Conservation (phyloP, 2,329 filamentous ascomycete species). For the Westerdykella ornata region DNA sequence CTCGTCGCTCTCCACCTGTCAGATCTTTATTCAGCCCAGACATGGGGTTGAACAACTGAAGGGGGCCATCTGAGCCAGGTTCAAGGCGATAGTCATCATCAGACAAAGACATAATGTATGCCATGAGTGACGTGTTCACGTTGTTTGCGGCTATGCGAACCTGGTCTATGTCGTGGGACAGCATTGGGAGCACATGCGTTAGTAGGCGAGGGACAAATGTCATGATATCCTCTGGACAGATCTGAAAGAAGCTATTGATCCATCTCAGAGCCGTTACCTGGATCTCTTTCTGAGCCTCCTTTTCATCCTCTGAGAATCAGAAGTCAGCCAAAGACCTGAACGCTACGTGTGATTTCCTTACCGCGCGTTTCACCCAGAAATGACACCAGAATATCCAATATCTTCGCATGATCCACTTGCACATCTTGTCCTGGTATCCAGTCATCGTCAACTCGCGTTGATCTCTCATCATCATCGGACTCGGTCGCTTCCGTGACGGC, state of each 20-base stretch:
- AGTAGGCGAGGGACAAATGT: conserved; percentile 89
- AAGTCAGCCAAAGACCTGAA: conserved; percentile 13
- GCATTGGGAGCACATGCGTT: conserved; percentile 84
- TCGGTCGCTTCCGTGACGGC: conserved; percentile 33
- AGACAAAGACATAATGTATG: conserved; percentile 86
- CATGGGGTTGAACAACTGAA: conserved; percentile 39
- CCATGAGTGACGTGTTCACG: conserved; percentile 86
- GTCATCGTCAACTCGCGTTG: conserved; percentile 66
- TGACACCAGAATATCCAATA: conserved; percentile 82
- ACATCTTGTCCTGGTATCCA: conserved; percentile 98
- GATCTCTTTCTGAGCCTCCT: conserved; percentile 52
- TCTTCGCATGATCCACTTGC: conserved; percentile 84
- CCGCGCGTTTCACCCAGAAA: conserved; percentile 79
- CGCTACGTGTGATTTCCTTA: conserved; percentile 37
- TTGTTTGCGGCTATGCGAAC: conserved; percentile 82
- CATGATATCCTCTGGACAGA: conserved; percentile 92
- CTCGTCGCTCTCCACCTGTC: conserved; percentile 33
- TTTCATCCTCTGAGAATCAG: conserved; percentile 55
- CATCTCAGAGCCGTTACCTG: conserved; percentile 85
- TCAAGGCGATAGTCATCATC: conserved; percentile 49
- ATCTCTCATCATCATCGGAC: conserved; percentile 21
- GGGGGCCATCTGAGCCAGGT: conserved; percentile 35
- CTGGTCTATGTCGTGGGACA: conserved; percentile 84
- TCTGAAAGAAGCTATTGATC: conserved; percentile 95
- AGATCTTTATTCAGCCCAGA: conserved; percentile 39